Evolutionary conservation across 805 yeast species (phyloP).

Genomic region (Ogataea kodamae): DNA sequence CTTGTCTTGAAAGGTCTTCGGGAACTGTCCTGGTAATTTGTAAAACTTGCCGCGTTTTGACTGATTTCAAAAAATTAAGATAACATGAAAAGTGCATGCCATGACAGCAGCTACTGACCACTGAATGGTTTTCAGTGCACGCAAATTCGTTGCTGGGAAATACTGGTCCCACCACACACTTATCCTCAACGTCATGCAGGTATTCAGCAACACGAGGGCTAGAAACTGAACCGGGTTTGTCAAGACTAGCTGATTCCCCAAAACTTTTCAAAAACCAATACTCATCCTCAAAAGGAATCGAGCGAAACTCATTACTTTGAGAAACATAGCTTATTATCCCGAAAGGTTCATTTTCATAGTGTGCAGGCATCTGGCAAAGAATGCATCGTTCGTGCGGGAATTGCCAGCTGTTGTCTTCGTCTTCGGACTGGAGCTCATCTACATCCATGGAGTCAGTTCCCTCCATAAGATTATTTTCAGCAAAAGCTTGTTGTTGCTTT

Average conservation of each 20-base stretch:
- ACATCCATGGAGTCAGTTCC: slow-evolving; percentile 35
- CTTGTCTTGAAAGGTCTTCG: slow-evolving; percentile 64
- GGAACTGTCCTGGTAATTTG: slow-evolving; percentile 84
- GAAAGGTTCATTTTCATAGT: slow-evolving; percentile 55
- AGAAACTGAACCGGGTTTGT: slow-evolving; percentile 17
- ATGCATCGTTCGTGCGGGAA: slow-evolving; percentile 77
- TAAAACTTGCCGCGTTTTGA: slow-evolving; percentile 48
- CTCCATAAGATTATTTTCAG: slow-evolving; percentile 43
- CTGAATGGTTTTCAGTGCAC: slow-evolving; percentile 40
- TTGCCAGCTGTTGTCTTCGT: slow-evolving; percentile 49
- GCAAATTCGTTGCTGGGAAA: slow-evolving; percentile 42
- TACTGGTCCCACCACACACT: slow-evolving; percentile 65
- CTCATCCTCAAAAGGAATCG: slow-evolving; percentile 57
- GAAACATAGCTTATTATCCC: slow-evolving; percentile 69
- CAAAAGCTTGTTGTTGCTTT: slow-evolving; percentile 74
- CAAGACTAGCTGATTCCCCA: slow-evolving; percentile 45
- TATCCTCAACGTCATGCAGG: slow-evolving; percentile 36
- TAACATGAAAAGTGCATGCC: slow-evolving; percentile 87
- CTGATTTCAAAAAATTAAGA: slow-evolving; percentile 56
- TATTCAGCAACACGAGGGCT: slow-evolving; percentile 34
- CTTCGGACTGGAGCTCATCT: slow-evolving; percentile 38
- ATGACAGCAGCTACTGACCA: slow-evolving; percentile 84
- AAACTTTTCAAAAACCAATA: slow-evolving; percentile 68
- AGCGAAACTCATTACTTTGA: slow-evolving; percentile 56
- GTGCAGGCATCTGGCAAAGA: slow-evolving; percentile 73